Evolutionary conservation across 129 eudicot species (phyloP), one percentile per base, ranked within the genome.

Genomic region (Gnaphalium uliginosum): DNA sequence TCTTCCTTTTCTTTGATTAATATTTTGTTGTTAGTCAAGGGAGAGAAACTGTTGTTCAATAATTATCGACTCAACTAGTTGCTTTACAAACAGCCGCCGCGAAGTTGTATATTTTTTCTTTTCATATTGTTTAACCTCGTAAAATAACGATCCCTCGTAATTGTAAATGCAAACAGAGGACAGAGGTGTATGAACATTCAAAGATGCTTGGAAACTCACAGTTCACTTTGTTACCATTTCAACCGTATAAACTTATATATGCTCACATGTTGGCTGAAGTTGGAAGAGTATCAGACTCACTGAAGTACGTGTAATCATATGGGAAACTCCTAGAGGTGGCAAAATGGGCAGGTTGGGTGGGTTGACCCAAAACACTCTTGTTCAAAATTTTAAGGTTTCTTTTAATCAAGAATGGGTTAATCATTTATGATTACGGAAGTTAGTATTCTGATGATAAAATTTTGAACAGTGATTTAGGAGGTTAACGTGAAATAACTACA

Each of bases 211-310:
- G 97, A 51, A 94, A 94, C 77, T 86, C 99, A 46, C 97, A 94
- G 87, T 94, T 87, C 82, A 81, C 89, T 50, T 80, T 91, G 77
- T 86, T 87, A 69, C 88, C 97, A 2, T 89, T 94, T 87, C 97
- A 94, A 77, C 97, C 97, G 10, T 94, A 94, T 79, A 94, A 94
- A 68, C 88, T 90, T 72, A 56, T 91, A 56, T 94, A 94, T 46
- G 99, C 97, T 24, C 84, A 89, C 85, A 94, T 94, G 99, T 81
- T 94, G 85, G 94, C 97, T 62, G 97, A 94, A 87, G 97, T 94
- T 74, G 99, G 97, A 71, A 91, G 90, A 81, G 60, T 89, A 57
- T 89, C 97, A 13, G 99, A 94, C 76, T 82, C 99, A 8, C 63
- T 89, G 37, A 94, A 89, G 99, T 91, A 89, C 2, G 87, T 41